Percentiles rank a stretch among this genome's conserved stretches.
These are phyloP conservation scores for Terana coerulea DNA, from an alignment of 768 basidiomycete genomes.

Conservation along the genomic window DNA sequence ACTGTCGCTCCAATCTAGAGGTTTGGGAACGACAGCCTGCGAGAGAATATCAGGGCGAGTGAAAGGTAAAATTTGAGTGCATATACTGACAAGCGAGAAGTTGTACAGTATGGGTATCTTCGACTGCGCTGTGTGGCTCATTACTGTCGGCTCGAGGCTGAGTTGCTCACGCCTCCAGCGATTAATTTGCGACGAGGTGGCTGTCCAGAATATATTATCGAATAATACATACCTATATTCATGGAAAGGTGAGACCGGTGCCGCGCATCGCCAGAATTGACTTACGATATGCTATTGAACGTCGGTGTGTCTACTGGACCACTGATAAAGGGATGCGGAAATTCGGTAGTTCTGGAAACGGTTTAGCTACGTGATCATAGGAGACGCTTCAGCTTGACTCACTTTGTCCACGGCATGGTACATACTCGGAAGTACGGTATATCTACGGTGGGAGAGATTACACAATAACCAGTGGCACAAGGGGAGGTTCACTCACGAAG, in stretches of 20 bases:
- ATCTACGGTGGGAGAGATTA: slow-evolving; percentile 22
- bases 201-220: slow-evolving; percentile 66
- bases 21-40: slow-evolving; percentile 58
- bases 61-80: neutral
- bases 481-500: slow-evolving; percentile 36
- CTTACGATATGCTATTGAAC: slow-evolving; percentile 58
- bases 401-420: slow-evolving; percentile 63
- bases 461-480: neutral
- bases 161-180: slow-evolving; percentile 55
- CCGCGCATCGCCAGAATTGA: too few species aligned
- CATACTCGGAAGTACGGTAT: slow-evolving; percentile 67
- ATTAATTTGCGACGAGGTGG: slow-evolving; percentile 64
- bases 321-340: slow-evolving; percentile 62
- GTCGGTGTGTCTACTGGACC: slow-evolving; percentile 60
- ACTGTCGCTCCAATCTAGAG: slow-evolving; percentile 65
- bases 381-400: too few species aligned
- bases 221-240: slow-evolving; percentile 51
- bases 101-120: slow-evolving; percentile 66
- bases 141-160: slow-evolving; percentile 47
- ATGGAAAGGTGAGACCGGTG: neutral
- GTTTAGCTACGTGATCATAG: neutral
- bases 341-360: slow-evolving; percentile 44
- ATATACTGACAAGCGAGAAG: slow-evolving; percentile 46
- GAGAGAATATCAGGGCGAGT: neutral
- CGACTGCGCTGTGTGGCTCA: slow-evolving; percentile 55